phyloP scores from a whole-genome alignment of 208 protist species.

The Strigomonas culicis region DNA sequence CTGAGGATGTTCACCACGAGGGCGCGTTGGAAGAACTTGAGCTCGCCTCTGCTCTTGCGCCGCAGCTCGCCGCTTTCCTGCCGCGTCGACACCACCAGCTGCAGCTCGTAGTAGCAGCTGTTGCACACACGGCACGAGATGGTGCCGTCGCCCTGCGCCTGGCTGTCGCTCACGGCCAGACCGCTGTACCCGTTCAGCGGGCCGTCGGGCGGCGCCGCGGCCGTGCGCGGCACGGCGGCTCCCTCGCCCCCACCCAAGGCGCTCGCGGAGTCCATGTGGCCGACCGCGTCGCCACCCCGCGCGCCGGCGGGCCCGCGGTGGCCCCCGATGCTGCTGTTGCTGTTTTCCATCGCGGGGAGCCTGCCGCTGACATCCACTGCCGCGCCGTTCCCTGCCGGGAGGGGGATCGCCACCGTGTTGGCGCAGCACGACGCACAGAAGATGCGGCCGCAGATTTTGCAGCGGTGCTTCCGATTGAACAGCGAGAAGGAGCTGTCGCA shows the following conservation, averaged over 20 bases:
- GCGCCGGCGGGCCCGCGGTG: background rate
- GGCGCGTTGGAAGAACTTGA: conserved; percentile 78
- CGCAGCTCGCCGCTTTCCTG: conserved; percentile 54
- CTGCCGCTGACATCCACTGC: too few species aligned
- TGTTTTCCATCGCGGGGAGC: too few species aligned
- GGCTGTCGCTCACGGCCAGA: background rate
- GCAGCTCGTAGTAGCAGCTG: conserved; percentile 75
- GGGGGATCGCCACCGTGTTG: conserved; percentile 20
- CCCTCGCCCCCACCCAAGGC: background rate
- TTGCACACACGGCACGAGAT: conserved; percentile 41
- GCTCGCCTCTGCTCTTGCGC: conserved; percentile 72
- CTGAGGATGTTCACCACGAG: conserved; percentile 73
- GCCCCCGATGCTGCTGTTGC: background rate
- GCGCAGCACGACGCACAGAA: conserved; percentile 80
- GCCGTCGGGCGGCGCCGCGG: too few species aligned
- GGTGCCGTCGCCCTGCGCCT: background rate
- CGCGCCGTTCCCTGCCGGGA: too few species aligned
- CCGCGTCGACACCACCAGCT: conserved; percentile 74
- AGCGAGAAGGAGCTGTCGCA: conserved; percentile 73
- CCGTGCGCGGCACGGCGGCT: too few species aligned
- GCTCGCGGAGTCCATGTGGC: background rate
- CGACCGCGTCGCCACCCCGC: background rate
- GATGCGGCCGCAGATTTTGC: conserved; percentile 66
- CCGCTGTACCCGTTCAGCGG: background rate
- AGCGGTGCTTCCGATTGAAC: conserved; percentile 82